Conservation (phyloP, 176 grass and related monocot species). For the Elymus sibiricus region DNA sequence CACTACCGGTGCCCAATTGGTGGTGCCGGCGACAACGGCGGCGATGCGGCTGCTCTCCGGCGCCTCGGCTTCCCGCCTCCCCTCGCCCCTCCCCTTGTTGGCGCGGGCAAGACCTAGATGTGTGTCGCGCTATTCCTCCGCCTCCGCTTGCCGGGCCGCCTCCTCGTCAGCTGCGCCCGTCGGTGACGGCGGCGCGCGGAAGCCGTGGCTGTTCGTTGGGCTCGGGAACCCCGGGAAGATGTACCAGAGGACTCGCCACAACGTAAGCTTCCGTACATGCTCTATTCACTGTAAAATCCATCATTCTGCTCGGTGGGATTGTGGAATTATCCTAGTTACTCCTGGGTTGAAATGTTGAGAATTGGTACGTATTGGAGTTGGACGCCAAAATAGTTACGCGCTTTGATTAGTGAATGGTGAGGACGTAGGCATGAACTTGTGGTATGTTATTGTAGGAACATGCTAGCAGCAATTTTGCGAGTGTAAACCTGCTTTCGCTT, state of each 20-base stretch:
- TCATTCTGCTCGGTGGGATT: neutral
- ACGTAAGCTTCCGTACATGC: constrained; percentile 41
- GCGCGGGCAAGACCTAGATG: constrained; percentile 10
- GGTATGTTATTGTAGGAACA: neutral
- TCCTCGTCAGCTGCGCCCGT: constrained; percentile 34
- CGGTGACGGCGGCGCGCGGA: constrained; percentile 41
- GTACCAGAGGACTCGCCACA: constrained; percentile 85
- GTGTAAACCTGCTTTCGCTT: neutral
- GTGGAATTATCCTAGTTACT: neutral
- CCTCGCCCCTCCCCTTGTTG: constrained; percentile 7
- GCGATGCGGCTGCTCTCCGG: constrained; percentile 43
- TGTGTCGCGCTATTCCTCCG: constrained; percentile 9
- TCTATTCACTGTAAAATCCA: neutral
- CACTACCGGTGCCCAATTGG: neutral
- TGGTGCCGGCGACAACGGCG: neutral
- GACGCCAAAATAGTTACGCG: neutral
- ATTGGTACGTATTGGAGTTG: neutral
- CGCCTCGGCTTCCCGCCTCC: constrained; percentile 35
- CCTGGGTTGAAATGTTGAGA: neutral
- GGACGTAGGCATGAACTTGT: neutral
- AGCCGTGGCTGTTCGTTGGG: constrained; percentile 84
- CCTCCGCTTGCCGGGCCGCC: constrained; percentile 27
- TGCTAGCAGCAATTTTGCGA: neutral
- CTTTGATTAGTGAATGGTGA: neutral
- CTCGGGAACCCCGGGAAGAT: constrained; percentile 93